Conservation (phyloP, 1,139 yeast species). For the Pichia sp. region DNA sequence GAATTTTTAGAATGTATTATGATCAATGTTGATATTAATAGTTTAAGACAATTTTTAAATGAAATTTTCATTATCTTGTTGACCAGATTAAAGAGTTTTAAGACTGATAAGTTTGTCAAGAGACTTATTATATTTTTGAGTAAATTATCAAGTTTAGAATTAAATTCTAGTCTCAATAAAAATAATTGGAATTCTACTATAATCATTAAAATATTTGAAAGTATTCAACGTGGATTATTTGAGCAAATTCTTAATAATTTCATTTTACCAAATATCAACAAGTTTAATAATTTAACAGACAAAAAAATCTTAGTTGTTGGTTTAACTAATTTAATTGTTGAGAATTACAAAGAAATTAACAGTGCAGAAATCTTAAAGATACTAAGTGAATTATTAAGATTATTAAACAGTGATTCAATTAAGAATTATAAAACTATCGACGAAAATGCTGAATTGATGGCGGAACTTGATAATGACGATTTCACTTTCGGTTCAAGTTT, state of each 20-base stretch:
- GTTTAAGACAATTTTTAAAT: constrained; percentile 55
- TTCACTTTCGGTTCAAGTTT: constrained; percentile 82
- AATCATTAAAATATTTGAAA: constrained; percentile 55
- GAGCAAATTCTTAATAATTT: constrained; percentile 43
- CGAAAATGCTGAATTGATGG: constrained; percentile 34
- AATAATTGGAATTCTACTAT: constrained; percentile 46
- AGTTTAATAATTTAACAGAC: constrained; percentile 66
- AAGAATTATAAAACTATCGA: constrained; percentile 34
- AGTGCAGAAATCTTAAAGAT: constrained; percentile 46
- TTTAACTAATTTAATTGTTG: constrained; percentile 55
- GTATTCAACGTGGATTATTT: constrained; percentile 52
- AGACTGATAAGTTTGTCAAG: constrained; percentile 80
- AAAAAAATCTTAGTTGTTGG: constrained; percentile 80
- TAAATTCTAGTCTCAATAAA: constrained; percentile 22
- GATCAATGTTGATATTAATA: constrained; percentile 49
- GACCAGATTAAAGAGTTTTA: constrained; percentile 75
- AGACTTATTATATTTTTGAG: constrained; percentile 68
- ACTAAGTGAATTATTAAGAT: constrained; percentile 49
- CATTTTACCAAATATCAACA: constrained; percentile 63
- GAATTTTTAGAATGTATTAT: constrained; percentile 76
- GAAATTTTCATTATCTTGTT: constrained; percentile 76
- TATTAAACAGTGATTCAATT: constrained; percentile 40
- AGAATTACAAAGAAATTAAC: constrained; percentile 28
- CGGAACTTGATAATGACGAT: constrained; percentile 62
- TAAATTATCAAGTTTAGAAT: constrained; percentile 42